A percentile compares a stretch with the other conserved stretches of the same genome.
Conservation (phyloP, 2,329 filamentous ascomycete species). For the Parafenestella ontariensis region DNA sequence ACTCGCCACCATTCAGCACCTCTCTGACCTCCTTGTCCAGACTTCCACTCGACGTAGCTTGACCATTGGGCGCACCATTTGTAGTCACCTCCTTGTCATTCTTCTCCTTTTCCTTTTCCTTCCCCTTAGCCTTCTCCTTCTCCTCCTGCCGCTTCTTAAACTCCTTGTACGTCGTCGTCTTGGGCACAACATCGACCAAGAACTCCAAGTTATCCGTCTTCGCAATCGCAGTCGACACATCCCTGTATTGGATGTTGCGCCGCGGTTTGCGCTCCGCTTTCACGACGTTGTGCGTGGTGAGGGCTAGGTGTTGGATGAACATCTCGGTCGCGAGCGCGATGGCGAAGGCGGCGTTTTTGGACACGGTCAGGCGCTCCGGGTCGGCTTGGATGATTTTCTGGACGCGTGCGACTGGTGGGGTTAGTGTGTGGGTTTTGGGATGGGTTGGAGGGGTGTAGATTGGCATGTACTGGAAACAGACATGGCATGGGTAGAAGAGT, state of each 20-base stretch:
- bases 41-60: neutral
- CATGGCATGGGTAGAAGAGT: neutral
- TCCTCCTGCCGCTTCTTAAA: conserved; percentile 69
- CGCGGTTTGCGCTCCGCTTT: conserved; percentile 91
- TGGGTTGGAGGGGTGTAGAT: neutral
- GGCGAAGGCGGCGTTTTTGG: conserved; percentile 91
- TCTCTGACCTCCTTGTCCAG: conserved; percentile 1
- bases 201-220: conserved; percentile 96
- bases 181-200: conserved; percentile 86
- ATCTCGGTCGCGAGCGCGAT: conserved; percentile 94
- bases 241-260: conserved; percentile 94
- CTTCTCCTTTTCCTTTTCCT: conserved; percentile 11
- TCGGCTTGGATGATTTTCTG: conserved; percentile 95
- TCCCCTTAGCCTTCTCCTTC: conserved; percentile 20
- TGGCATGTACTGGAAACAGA: neutral
- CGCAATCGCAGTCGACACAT: conserved; percentile 85
- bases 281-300: conserved; percentile 84
- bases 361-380: conserved; percentile 77
- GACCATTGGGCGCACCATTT: neutral
- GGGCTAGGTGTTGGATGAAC: conserved; percentile 91
- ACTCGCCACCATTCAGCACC: conserved; percentile 1
- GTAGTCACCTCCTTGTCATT: conserved; percentile 1
- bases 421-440: neutral
- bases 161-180: conserved; percentile 80
- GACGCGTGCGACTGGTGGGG: conserved; percentile 78